Evolutionary conservation across 768 basidiomycete species (phyloP).

Genomic region (Phylloporus rhodoxanthus): DNA sequence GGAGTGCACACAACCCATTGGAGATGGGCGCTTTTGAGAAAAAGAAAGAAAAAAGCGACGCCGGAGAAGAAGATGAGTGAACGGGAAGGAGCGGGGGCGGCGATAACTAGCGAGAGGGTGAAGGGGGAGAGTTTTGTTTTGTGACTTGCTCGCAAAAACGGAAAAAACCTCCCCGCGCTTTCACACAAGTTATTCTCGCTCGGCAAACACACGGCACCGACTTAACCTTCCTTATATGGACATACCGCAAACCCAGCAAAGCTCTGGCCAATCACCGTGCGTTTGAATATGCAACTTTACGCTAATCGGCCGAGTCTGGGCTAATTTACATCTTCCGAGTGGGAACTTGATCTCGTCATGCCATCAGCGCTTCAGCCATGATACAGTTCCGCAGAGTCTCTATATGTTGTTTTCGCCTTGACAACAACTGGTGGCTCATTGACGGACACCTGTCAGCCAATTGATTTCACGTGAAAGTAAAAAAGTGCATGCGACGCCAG

Average conservation of each 20-base stretch:
- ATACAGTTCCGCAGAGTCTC: too few species aligned
- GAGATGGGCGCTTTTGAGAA: conserved; percentile 8
- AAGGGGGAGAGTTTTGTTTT: neutral
- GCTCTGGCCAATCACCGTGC: neutral
- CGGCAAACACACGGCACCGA: conserved; percentile 16
- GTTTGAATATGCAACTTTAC: neutral
- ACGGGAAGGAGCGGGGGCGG: conserved; percentile 21
- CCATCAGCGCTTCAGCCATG: too few species aligned
- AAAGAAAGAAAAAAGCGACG: conserved; percentile 6
- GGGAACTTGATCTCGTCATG: conserved; percentile 1
- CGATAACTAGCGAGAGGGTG: conserved; percentile 26
- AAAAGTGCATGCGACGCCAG: conserved; percentile 44
- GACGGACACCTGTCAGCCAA: conserved; percentile 1
- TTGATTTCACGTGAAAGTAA: neutral
- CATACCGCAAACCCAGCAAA: conserved; percentile 14
- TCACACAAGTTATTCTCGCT: conserved; percentile 14
- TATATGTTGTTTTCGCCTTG: neutral
- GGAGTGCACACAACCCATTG: conserved; percentile 76
- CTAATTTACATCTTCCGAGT: neutral
- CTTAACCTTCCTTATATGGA: conserved; percentile 10
- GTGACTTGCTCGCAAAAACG: conserved; percentile 3
- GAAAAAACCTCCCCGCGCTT: conserved; percentile 12
- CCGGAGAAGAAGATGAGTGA: conserved; percentile 5
- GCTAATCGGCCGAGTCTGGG: neutral
- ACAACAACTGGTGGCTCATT: neutral